Conservation (phyloP, 495 filamentous ascomycete species). For the Penicillium tannophilum region DNA sequence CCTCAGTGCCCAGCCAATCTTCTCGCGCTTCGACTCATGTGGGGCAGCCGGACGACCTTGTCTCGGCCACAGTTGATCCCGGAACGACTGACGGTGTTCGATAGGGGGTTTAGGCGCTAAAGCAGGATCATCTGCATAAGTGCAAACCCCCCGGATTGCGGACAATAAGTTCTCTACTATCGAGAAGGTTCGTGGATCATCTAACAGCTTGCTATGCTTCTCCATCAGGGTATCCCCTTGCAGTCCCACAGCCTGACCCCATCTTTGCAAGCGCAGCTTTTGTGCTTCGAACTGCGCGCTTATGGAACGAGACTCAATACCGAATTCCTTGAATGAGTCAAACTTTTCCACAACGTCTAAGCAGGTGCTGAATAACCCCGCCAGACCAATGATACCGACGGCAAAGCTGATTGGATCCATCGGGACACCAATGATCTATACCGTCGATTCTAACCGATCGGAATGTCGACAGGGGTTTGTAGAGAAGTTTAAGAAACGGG, state of each 20-base stretch:
- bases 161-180: slow-evolving; percentile 3
- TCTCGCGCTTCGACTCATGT: slow-evolving; percentile 8
- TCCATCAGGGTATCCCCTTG: neutral
- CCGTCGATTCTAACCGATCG: neutral
- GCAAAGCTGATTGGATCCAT: slow-evolving; percentile 14
- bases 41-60: neutral
- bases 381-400: slow-evolving; percentile 14
- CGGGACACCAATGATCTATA: neutral
- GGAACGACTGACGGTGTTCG: neutral
- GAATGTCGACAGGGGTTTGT: neutral
- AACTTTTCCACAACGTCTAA: slow-evolving; percentile 12
- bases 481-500: neutral
- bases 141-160: neutral
- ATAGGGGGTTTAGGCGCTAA: neutral
- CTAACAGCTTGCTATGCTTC: slow-evolving; percentile 8
- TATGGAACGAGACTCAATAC: slow-evolving; percentile 5
- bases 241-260: slow-evolving; percentile 8
- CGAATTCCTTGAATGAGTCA: slow-evolving; percentile 9
- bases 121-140: neutral
- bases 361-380: slow-evolving; percentile 16
- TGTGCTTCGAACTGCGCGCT: slow-evolving; percentile 11
- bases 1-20: slow-evolving; percentile 11
- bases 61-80: slow-evolving; percentile 6
- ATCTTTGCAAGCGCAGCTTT: slow-evolving; percentile 10
- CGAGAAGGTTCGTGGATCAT: slow-evolving; percentile 5